Base-by-base conservation (phyloP, 1,284 basidiomycete genomes). In the Tilletia walkeri region DNA sequence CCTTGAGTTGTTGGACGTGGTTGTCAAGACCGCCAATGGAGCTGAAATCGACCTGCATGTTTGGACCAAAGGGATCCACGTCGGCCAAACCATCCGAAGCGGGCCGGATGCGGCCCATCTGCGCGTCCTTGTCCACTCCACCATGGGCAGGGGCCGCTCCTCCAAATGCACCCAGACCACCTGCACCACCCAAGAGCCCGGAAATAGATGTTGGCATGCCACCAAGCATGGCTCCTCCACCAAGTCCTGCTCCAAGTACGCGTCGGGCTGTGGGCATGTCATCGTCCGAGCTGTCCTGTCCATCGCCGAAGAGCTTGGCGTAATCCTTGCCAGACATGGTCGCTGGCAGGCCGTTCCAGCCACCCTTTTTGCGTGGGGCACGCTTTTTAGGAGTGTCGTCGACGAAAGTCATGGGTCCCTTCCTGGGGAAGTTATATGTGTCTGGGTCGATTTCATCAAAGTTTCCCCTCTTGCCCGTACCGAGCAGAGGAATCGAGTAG, bases 21-120 rank as follows among this genome's bases (percentile, higher is more conserved):
- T 92, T 90, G 80, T 98, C 95, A 50, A 99, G 86, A 4, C 96
- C 96, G 47, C 96, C 96, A n/a, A 99, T 93, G 84, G 94, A 92
- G 80, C 95, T 92, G 82, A 99, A 99, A 0, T 94, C 94, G 30
- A 99, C 91, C 77, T 93, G 93, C 82, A 91, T 89, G 78, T 95
- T 94, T 6, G 96, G 92, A 20, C 95, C 94, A 10, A 99, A 87
- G 3, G 96, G 96, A 84, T 99, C 96, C 2, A 93, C 91, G 83
- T 99, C 96, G 10, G 96, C 95, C n/a, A 95, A 88, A 61, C 89
- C 93, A 84, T 83, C 75, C 50, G 73, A 75, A 45, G 73, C 75
- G 67, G 71, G 71, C 66, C 89, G 68, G 41, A 76, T 72, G 49
- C 71, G 72, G 45, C 70, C 78, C 68, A 73, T 72, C 66, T 73